Percentiles rank a stretch among this genome's conserved stretches.
These are phyloP conservation scores for Salvia hispanica DNA, from an alignment of 257 asterid genomes.

Conservation along the genomic window DNA sequence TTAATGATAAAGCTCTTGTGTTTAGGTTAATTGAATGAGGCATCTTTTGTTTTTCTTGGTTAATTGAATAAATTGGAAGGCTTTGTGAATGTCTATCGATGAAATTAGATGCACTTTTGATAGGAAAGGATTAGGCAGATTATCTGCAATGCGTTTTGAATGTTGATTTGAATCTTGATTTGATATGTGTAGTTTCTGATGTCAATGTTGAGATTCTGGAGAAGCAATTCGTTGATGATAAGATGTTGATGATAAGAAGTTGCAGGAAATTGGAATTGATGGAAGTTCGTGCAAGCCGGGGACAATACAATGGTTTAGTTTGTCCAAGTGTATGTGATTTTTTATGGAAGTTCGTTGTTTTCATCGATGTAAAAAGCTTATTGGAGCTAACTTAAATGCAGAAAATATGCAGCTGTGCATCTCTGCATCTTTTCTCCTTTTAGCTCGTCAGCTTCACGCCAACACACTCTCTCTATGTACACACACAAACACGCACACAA, in stretches of 20 bases:
- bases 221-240: constrained; percentile 41
- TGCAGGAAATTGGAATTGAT: constrained; percentile 61
- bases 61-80: not conserved
- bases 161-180: constrained; percentile 3
- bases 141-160: constrained; percentile 19
- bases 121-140: not conserved
- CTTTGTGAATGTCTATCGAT: not conserved
- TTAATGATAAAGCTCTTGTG: not conserved
- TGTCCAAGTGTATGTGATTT: constrained; percentile 73
- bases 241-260: constrained; percentile 43
- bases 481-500: too few relatives aligned
- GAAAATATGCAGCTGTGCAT: too few relatives aligned
- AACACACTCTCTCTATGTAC: constrained; percentile 2
- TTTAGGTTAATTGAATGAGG: not conserved
- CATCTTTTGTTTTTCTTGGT: not conserved
- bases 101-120: not conserved
- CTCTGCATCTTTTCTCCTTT: constrained; percentile 28
- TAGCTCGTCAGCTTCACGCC: constrained; percentile 21
- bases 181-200: constrained; percentile 45
- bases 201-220: constrained; percentile 45
- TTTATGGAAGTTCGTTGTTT: too few relatives aligned
- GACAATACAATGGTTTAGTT: constrained; percentile 56
- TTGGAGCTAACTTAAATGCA: too few relatives aligned
- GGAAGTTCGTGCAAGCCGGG: constrained; percentile 51
- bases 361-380: too few relatives aligned